Base-by-base conservation (phyloP, 306 rosid species). In the Lablab purpureus region DNA sequence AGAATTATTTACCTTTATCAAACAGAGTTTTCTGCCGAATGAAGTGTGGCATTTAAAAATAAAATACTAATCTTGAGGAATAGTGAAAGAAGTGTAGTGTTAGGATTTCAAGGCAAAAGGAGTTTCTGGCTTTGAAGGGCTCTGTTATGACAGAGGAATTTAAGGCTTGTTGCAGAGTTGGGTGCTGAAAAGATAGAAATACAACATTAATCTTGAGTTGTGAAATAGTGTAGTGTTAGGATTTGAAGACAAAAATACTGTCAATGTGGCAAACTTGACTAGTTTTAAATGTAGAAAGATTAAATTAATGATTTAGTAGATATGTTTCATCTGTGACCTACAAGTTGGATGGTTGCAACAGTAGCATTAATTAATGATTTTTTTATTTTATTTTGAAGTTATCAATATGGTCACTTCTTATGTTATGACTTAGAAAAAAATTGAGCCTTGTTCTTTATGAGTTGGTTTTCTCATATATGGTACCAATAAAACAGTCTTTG, bases 231-330 rank as follows among this genome's bases (percentile, higher is more conserved):
- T 43, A 14, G 37, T 1, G 36, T 7, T 13, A 67, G 6, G 73
- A 43, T 67, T 45, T 14, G 7, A 14, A 11, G 32, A 11, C 72
- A 19, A 66, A 19, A 41, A 46, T 41, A 21, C 30, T 40, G 15
- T 19, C 3, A 10, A 73, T 65, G 46, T 14, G 10, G 13, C 25
- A 19, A 73, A 55, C 30, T 40, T 73, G 40, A 64, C 37, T 49
- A 73, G 74, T 43, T 73, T 41, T n/a, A 64, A 73, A 51, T 56
- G 30, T 21, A 36, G 43, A 25, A 17, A 25, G 56, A 73, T 58
- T n/a, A 13, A 52, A 63, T 58, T 43, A 45, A n/a, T 22, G 49
- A 4, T 43, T 65, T 76, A 18, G 5, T 36, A 28, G 52, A 18
- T 34, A 43, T n/a, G 30, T 27, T 46, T 66, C 10, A 13, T 67